Percentiles rank a stretch among this genome's conserved stretches.
Conservation (phyloP, 2,329 filamentous ascomycete genomes). For the Beauveria sp. region DNA sequence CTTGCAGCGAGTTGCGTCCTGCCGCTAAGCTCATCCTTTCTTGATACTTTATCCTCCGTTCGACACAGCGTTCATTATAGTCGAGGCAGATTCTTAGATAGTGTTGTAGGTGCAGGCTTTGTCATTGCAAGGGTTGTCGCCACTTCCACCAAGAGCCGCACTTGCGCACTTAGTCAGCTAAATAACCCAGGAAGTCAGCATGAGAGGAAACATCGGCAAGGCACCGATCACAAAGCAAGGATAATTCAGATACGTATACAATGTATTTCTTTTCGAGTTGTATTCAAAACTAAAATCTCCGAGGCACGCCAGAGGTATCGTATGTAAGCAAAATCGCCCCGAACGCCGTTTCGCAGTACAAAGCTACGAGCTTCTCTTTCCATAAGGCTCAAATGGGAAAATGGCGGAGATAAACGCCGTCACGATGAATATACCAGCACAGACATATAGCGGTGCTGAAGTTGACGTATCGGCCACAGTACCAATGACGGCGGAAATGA, state of each 20-base stretch:
- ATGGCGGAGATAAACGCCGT: slow-evolving; percentile 50
- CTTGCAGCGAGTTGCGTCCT: not conserved
- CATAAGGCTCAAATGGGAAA: slow-evolving; percentile 62
- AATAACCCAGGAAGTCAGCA: not conserved
- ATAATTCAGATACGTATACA: not conserved
- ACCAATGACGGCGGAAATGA: slow-evolving; percentile 61
- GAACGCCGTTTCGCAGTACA: not conserved
- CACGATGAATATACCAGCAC: slow-evolving; percentile 54
- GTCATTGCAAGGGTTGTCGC: not conserved
- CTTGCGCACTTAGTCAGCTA: slow-evolving; percentile 3
- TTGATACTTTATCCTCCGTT: not conserved
- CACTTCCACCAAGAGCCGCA: not conserved
- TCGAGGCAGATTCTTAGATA: not conserved
- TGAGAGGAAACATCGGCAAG: not conserved
- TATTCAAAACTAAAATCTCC: not conserved
- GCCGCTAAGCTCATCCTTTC: not conserved
- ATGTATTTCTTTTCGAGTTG: not conserved
- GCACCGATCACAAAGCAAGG: not conserved
- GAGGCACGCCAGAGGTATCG: not conserved
- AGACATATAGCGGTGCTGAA: slow-evolving; percentile 60
- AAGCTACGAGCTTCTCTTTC: slow-evolving; percentile 24
- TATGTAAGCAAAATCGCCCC: not conserved
- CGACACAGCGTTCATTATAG: not conserved
- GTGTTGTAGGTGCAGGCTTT: not conserved
- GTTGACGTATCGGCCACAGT: slow-evolving; percentile 53